Evolutionary conservation across 192 early-diverging fungal species (phyloP).

Genomic region (Coemansia sp.): DNA sequence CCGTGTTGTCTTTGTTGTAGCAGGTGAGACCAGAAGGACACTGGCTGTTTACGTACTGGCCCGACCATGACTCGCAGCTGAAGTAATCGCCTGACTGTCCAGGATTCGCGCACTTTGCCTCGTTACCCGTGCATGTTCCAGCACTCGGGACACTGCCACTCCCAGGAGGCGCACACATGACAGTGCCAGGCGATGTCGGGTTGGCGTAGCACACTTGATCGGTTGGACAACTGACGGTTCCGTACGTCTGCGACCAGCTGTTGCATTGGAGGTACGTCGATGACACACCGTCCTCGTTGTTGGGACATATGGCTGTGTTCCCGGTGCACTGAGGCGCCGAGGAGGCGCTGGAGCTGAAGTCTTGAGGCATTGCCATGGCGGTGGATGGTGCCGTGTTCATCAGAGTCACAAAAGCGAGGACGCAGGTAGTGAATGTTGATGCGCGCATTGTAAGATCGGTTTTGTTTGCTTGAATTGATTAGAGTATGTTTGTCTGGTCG

Average conservation of each 20-base stretch:
- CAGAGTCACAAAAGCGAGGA: background rate
- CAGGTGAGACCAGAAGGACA: constrained; percentile 30
- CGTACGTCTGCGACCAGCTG: constrained; percentile 33
- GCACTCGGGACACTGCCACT: constrained; percentile 36
- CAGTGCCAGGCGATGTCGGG: constrained; percentile 29
- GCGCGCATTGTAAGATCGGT: background rate
- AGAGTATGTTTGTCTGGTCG: background rate
- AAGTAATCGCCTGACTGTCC: constrained; percentile 36
- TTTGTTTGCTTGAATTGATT: background rate
- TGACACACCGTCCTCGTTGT: constrained; percentile 38
- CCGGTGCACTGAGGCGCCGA: constrained; percentile 26
- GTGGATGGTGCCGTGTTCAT: background rate
- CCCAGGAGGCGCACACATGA: constrained; percentile 42
- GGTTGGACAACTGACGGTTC: constrained; percentile 25
- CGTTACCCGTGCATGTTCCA: constrained; percentile 34
- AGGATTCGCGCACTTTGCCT: constrained; percentile 31
- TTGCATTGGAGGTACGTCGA: constrained; percentile 48
- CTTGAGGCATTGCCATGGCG: background rate
- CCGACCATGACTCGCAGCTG: constrained; percentile 42
- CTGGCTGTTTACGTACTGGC: constrained; percentile 28
- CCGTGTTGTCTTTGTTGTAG: constrained; percentile 31
- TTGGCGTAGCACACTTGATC: constrained; percentile 52
- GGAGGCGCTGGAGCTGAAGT: too few species aligned
- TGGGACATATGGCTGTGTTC: constrained; percentile 40
- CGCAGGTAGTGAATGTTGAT: background rate